Percentiles rank a stretch among this genome's conserved stretches.
Evolutionary conservation across 2,329 filamentous ascomycete species (phyloP).

Genomic region (Aplosporella prunicola): DNA sequence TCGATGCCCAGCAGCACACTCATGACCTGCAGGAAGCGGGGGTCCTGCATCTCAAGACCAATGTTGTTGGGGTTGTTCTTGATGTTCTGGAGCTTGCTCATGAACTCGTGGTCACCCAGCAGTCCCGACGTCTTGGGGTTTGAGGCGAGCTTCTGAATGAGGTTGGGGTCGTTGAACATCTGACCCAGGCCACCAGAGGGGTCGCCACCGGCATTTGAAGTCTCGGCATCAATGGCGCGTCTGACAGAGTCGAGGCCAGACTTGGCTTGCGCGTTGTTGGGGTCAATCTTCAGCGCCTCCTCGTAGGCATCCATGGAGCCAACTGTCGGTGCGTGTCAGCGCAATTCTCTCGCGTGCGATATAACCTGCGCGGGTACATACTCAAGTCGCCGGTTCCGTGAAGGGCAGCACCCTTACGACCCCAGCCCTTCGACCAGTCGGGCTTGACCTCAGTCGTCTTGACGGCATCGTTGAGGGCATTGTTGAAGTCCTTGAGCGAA

Average conservation of each 20-base stretch:
- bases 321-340: constrained; percentile 35
- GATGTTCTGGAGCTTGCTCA: constrained; percentile 76
- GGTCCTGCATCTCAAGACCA: constrained; percentile 76
- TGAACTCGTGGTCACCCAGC: constrained; percentile 77
- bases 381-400: constrained; percentile 78
- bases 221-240: constrained; percentile 76
- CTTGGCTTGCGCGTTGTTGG: constrained; percentile 86
- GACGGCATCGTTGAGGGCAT: constrained; percentile 78
- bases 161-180: constrained; percentile 89
- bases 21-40: constrained; percentile 86
- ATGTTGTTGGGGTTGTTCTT: constrained; percentile 72
- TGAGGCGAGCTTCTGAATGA: constrained; percentile 79
- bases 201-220: constrained; percentile 53
- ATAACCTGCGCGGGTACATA: constrained; percentile 26
- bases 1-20: constrained; percentile 90
- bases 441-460: constrained; percentile 94
- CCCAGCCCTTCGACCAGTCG: constrained; percentile 97
- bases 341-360: background rate
- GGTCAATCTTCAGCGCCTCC: constrained; percentile 86
- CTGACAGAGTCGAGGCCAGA: constrained; percentile 76
- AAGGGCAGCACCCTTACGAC: constrained; percentile 81
- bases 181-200: constrained; percentile 69
- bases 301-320: constrained; percentile 85
- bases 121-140: constrained; percentile 87
- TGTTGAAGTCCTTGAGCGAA: constrained; percentile 79